These are phyloP conservation scores for Diaporthe velutina DNA, from an alignment of 2,329 filamentous ascomycete genomes.

Conservation along the genomic window DNA sequence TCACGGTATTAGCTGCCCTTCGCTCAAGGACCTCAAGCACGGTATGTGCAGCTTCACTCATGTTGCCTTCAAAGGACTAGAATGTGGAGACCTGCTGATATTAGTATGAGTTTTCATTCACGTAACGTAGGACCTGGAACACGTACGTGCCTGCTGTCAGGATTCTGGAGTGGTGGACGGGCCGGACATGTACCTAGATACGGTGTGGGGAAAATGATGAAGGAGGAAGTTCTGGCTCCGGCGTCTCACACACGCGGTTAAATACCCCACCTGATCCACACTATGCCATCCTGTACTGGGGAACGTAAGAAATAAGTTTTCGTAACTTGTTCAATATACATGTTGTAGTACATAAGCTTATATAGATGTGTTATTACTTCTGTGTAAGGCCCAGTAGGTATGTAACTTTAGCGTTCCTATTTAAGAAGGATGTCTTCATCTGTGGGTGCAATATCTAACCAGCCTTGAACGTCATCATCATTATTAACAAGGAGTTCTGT, in stretches of 20 bases:
- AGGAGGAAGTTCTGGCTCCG: not conserved
- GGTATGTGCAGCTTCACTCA: slow-evolving; percentile 19
- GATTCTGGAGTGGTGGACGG: not conserved
- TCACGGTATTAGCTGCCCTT: slow-evolving; percentile 43
- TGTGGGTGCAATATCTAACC: no score
- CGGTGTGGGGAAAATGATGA: not conserved
- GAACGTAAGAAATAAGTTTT: no score
- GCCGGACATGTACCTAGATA: not conserved
- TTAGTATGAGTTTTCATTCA: not conserved
- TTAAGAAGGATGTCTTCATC: no score
- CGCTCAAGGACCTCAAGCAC: slow-evolving; percentile 24
- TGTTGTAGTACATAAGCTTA: no score
- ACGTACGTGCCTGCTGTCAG: not conserved
- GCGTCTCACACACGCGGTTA: not conserved
- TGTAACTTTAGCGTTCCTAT: no score
- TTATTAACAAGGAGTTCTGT: no score
- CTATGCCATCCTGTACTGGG: no score
- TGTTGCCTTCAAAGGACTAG: not conserved
- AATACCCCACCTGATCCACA: slow-evolving; percentile 18
- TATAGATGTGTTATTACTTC: no score
- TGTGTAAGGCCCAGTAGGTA: no score
- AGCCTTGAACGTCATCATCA: no score
- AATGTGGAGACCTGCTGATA: accelerated
- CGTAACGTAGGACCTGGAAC: accelerated
- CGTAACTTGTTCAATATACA: no score